A percentile compares a stretch with the other conserved stretches of the same genome.
Conservation (phyloP, 2,329 filamentous ascomycete species). For the Venturia nashicola region DNA sequence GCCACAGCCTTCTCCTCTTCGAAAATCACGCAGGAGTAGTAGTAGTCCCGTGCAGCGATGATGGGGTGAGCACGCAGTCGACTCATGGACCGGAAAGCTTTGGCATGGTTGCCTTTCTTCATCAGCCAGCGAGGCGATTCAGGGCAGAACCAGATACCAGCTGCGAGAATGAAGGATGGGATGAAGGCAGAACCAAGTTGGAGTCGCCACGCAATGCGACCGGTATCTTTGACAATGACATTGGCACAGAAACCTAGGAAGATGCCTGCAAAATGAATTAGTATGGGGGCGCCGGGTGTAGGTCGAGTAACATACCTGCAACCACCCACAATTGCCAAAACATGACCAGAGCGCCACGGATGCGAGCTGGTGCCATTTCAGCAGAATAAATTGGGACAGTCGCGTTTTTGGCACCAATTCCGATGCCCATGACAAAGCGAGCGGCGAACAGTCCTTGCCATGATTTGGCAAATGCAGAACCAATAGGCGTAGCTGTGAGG, state of each 20-base stretch:
- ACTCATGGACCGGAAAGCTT: slow-evolving; percentile 40
- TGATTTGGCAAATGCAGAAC: slow-evolving; percentile 23
- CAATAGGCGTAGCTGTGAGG: slow-evolving; percentile 25
- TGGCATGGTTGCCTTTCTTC: slow-evolving; percentile 30
- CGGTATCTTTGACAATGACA: slow-evolving; percentile 28
- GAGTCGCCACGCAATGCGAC: slow-evolving; percentile 41
- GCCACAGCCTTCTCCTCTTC: slow-evolving; percentile 13
- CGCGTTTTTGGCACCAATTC: slow-evolving; percentile 63
- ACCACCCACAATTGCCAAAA: slow-evolving; percentile 50
- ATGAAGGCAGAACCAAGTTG: slow-evolving; percentile 57
- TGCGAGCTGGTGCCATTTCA: slow-evolving; percentile 29
- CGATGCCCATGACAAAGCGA: slow-evolving; percentile 26
- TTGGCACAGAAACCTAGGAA: slow-evolving; percentile 36
- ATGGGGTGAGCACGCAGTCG: slow-evolving; percentile 36
- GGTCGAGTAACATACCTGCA: slow-evolving; percentile 32
- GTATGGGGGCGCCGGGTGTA: background rate
- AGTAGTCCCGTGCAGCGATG: slow-evolving; percentile 41
- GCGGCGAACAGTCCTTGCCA: slow-evolving; percentile 25
- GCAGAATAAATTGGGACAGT: slow-evolving; percentile 69
- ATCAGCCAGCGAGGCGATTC: slow-evolving; percentile 39
- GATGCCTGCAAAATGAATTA: background rate
- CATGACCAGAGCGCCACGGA: slow-evolving; percentile 36
- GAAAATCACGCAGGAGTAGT: slow-evolving; percentile 30
- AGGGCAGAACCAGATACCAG: slow-evolving; percentile 22
- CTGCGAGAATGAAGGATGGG: slow-evolving; percentile 22